Base-by-base conservation (phyloP, 2,329 filamentous ascomycete species). In the Phyllosticta citribraziliensis region DNA sequence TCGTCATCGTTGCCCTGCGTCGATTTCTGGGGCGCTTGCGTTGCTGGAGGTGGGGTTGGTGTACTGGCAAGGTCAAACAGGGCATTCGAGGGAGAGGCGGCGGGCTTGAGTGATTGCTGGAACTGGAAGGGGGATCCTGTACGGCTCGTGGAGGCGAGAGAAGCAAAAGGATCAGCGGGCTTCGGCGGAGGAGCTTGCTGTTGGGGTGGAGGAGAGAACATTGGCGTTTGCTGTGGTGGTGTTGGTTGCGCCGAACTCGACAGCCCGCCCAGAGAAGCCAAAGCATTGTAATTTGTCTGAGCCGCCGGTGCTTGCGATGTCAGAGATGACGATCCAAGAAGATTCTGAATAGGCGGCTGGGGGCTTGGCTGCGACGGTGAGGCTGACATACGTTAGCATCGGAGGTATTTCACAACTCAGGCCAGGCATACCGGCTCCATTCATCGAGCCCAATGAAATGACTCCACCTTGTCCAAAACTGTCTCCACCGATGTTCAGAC, bases 1-100 rank as follows among this genome's bases (percentile, higher is more conserved):
- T 97, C 93, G 57, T 97, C 93, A 66, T 97, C 93, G 58, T 96
- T 91, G 54, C 89, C 84, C 6, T 72, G 65, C 14, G 66, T 63
- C 52, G 62, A 70, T 35, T 69, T 65, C 11, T 27, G 51, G 5
- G 63, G 19, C 19, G 57, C 22, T 14, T 60, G 30, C 6, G 60
- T 24, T 9, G 55, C 55, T 9, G 33, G 60, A 9, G 60, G 55
- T n/a, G 55, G 60, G 8, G 52, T 27, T 69, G 57, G 22, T 62
- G 70, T 14, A 70, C 69, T 11, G 67, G 64, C 8, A 22, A 74
- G 72, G 19, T 74, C 72, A 30, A 77, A 68, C 5, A 76, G 67
- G 57, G 68, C 62, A 50, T 67, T 66, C 40, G 74, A 68, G 35
- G 66, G 52, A 25, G 57, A 60, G 53, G 71, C 64, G 52, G 71